Evolutionary conservation across 345 rosid genomes (phyloP).

Genomic region (Eucalyptus pauciflora): DNA sequence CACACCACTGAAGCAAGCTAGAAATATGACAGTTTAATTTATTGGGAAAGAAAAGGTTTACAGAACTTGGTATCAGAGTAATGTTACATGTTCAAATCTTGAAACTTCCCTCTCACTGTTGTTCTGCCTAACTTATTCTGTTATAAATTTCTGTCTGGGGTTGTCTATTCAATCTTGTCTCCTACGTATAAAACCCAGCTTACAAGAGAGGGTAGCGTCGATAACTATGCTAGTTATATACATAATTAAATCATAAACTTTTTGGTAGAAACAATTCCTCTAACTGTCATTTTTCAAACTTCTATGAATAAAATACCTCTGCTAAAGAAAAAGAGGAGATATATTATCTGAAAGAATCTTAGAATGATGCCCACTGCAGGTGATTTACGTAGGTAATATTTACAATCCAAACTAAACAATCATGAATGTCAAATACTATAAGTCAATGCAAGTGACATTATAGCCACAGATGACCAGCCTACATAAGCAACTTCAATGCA

Average conservation of each 20-base stretch:
- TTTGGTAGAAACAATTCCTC: not conserved
- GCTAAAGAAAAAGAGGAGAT: not conserved
- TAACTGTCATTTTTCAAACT: not conserved
- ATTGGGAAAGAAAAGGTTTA: not conserved
- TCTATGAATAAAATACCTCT: not conserved
- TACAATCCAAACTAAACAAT: not conserved
- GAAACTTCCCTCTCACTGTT: not conserved
- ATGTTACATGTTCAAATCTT: not conserved
- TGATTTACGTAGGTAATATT: not conserved
- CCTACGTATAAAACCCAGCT: not conserved
- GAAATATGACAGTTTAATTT: not conserved
- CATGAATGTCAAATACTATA: not conserved
- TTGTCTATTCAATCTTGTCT: not conserved
- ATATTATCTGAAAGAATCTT: not conserved
- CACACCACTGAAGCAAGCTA: not conserved
- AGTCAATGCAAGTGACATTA: not conserved
- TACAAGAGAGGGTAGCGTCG: not conserved
- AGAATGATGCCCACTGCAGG: not conserved
- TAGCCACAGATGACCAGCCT: not conserved
- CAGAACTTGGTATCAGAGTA: not conserved
- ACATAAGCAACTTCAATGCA: not conserved
- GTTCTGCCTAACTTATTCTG: not conserved
- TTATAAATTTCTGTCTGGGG: not conserved
- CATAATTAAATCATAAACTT: not conserved
- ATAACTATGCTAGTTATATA: not conserved